Evolutionary conservation across 805 yeast species (phyloP).

Genomic region (Lipomyces mesembrius): DNA sequence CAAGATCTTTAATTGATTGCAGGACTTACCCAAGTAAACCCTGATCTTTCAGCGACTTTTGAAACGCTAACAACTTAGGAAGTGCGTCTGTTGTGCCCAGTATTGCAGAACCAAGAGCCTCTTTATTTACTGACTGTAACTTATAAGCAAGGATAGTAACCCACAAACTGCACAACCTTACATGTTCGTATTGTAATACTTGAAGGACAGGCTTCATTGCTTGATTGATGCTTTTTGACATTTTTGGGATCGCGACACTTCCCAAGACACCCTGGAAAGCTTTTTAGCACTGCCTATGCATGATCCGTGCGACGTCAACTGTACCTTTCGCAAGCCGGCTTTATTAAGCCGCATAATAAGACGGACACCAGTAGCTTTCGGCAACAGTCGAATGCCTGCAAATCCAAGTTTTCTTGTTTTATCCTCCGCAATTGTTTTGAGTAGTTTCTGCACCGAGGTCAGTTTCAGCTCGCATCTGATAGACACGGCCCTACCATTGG

Average conservation of each 20-base stretch:
- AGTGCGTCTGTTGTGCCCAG: slow-evolving; percentile 25
- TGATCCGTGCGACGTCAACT: not conserved
- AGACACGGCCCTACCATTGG: slow-evolving; percentile 6
- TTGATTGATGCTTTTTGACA: slow-evolving; percentile 37
- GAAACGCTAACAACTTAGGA: slow-evolving; percentile 45
- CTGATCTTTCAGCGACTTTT: slow-evolving; percentile 38
- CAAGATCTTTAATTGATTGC: not conserved
- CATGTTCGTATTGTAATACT: slow-evolving; percentile 25
- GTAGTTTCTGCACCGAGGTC: slow-evolving; percentile 29
- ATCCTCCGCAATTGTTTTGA: slow-evolving; percentile 47
- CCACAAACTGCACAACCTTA: not conserved
- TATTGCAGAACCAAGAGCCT: slow-evolving; percentile 7
- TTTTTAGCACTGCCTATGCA: not conserved
- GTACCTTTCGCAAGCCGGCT: slow-evolving; percentile 12
- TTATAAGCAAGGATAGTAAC: not conserved
- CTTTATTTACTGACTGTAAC: not conserved
- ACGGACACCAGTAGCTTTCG: slow-evolving; percentile 34
- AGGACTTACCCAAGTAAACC: slow-evolving; percentile 9
- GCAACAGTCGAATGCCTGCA: slow-evolving; percentile 44
- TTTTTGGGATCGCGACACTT: slow-evolving; percentile 16
- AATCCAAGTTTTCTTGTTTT: slow-evolving; percentile 49
- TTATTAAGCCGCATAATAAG: slow-evolving; percentile 33
- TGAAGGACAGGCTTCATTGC: slow-evolving; percentile 33
- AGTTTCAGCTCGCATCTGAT: slow-evolving; percentile 46
- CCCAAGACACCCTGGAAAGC: slow-evolving; percentile 19